Evolutionary conservation across 768 basidiomycete species (phyloP), one percentile per base, ranked within the genome.

Genomic region (Brasilioporus rufonigricans): DNA sequence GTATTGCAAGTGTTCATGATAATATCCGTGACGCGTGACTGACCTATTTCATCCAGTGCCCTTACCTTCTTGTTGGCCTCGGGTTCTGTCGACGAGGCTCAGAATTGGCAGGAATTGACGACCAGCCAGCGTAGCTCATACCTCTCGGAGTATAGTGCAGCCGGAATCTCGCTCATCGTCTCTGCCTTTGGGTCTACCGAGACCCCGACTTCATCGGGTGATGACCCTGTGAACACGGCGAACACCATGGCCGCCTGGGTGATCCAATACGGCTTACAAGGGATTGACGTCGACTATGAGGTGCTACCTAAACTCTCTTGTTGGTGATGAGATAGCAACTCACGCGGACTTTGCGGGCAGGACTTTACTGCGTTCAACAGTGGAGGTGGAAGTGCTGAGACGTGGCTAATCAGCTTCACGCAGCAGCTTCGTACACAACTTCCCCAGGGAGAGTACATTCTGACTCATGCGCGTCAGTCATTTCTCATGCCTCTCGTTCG

Each of bases 261-360:
- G 32, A 74, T 65, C 33, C 18, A 77, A 53, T 82, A 79, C 50
- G 67, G 69, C 9, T 44, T 83, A 18, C 74, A 76, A 49, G 81
- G 81, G 35, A 73, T 82, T 6, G 82, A 83, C 49, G 72, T 83
- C 55, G 82, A 83, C 63, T 83, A 81, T 44, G 81, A 78, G 65
- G 75, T 72, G 21, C 24, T 18, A 12, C n/a, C 12, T 16, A 3
- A 7, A 3, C 8, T 26, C 3, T 27, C n/a, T 41, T 26, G 21
- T 19, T n/a, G n/a, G n/a, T n/a, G n/a, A 14, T 13, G 14, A 21
- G 56, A 36, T 23, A 13, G 14, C 35, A 9, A 41, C 44, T 55
- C 1, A 61, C 39, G 43, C 45, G 33, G 40, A 31, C 13, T 6
- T 38, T 27, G 11, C 23, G 40, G 3, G 24, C 21, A 69, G 71